phyloP scores from a whole-genome alignment of 1,284 basidiomycete genomes.

The Leccinum laetum region DNA sequence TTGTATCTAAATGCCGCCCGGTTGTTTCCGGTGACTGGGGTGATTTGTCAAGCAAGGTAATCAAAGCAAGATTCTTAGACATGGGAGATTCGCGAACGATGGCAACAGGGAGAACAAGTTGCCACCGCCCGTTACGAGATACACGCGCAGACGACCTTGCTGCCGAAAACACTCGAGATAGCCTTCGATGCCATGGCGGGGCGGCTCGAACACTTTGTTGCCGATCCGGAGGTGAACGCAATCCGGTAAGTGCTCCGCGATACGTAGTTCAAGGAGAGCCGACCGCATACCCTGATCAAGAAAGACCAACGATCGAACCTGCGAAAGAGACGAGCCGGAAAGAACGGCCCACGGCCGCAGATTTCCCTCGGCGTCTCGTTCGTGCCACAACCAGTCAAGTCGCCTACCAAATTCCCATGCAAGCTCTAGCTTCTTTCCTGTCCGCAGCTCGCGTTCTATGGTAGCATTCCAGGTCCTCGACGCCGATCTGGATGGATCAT shows the following conservation, averaged over 20 bases:
- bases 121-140: too few relatives aligned
- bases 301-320: conserved; percentile 41
- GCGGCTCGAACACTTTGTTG: too few relatives aligned
- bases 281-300: conserved; percentile 46
- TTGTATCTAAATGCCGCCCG: too few relatives aligned
- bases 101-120: too few relatives aligned
- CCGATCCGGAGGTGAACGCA: conserved; percentile 52
- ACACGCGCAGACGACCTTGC: too few relatives aligned
- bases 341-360: conserved; percentile 72
- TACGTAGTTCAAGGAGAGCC: conserved; percentile 70
- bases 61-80: too few relatives aligned
- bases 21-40: too few relatives aligned
- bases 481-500: conserved; percentile 5
- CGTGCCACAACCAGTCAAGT: conserved; percentile 82
- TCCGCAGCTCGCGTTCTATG: conserved; percentile 50
- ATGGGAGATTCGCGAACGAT: too few relatives aligned
- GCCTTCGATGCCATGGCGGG: too few relatives aligned
- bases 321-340: conserved; percentile 68
- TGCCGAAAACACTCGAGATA: too few relatives aligned
- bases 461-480: conserved; percentile 58
- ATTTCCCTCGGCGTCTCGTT: conserved; percentile 60
- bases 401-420: conserved; percentile 74
- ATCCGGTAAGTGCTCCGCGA: conserved; percentile 65
- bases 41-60: too few relatives aligned
- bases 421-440: conserved; percentile 64